phyloP scores from a whole-genome alignment of 2,329 filamentous ascomycete species.

The Thelonectria rubi region DNA sequence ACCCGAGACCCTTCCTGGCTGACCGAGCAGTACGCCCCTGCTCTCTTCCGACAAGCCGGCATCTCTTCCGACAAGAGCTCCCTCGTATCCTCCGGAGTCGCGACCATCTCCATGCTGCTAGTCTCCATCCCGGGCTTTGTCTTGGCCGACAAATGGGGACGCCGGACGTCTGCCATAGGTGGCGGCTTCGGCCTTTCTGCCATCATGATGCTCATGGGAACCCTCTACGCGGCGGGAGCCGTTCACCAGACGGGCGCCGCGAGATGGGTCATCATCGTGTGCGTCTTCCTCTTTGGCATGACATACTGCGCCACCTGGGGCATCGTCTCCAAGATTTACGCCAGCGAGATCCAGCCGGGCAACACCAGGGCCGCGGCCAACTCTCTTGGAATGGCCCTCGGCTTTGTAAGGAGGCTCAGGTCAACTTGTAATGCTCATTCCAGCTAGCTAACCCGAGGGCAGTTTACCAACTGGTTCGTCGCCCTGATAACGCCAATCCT shows the following conservation, averaged over 20 bases:
- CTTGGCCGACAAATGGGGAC: constrained; percentile 57
- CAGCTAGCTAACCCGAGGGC: too few relatives aligned
- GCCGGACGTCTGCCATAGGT: constrained; percentile 61
- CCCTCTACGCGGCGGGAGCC: constrained; percentile 57
- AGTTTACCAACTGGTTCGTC: constrained; percentile 58
- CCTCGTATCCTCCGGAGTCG: constrained; percentile 69
- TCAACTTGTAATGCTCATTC: background rate
- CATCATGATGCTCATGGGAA: constrained; percentile 63
- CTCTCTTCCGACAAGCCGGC: constrained; percentile 68
- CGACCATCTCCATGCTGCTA: constrained; percentile 66
- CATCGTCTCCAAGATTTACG: constrained; percentile 64
- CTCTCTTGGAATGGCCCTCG: constrained; percentile 54
- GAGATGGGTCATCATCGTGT: constrained; percentile 60
- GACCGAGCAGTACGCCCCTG: constrained; percentile 62
- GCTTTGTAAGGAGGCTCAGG: background rate
- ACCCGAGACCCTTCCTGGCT: background rate
- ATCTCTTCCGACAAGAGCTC: constrained; percentile 61
- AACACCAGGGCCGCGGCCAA: constrained; percentile 64
- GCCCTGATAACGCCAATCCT: constrained; percentile 53
- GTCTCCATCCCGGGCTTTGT: constrained; percentile 65
- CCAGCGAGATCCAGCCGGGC: constrained; percentile 65
- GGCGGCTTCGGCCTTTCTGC: constrained; percentile 61
- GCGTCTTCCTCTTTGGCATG: constrained; percentile 59
- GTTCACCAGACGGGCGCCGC: constrained; percentile 53
- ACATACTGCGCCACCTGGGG: constrained; percentile 61